phyloP scores from a whole-genome alignment of 139 green algal genomes.

The Zygnema circumcarinatum region DNA sequence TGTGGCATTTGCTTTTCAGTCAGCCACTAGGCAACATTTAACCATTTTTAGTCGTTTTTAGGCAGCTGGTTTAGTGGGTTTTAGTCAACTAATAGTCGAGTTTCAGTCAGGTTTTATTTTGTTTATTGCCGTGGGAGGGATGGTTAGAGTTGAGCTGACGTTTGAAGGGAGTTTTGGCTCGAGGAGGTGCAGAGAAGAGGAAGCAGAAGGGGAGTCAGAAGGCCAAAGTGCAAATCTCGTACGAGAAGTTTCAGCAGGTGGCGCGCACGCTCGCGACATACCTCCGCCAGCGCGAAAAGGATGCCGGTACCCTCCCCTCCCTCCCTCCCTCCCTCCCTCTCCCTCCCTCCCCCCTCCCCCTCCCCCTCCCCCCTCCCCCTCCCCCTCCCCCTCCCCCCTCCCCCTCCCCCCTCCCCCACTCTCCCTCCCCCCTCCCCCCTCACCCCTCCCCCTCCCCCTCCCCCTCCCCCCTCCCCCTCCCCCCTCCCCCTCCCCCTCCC shows the following conservation, averaged over 20 bases:
- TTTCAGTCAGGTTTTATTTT: neutral
- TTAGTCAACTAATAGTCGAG: no score
- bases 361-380: neutral
- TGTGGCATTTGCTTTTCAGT: no score
- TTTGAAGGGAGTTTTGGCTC: no score
- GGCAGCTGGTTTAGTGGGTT: no score
- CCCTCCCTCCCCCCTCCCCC: neutral
- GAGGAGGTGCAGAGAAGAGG: no score
- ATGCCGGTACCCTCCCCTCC: neutral
- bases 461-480: no score
- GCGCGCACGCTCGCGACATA: conserved; percentile 71
- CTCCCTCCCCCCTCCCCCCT: neutral
- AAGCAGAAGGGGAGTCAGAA: conserved; percentile 47
- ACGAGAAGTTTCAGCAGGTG: conserved; percentile 37
- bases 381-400: neutral
- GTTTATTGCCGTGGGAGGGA: conserved; percentile 8
- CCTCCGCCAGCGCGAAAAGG: conserved; percentile 72
- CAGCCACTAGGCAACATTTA: no score
- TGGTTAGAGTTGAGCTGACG: no score
- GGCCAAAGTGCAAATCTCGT: conserved; percentile 32
- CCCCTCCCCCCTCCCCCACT: neutral
- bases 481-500: no score
- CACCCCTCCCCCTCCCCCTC: no score
- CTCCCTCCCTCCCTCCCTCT: neutral
- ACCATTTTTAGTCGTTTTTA: no score